Evolutionary conservation across 768 basidiomycete genomes (phyloP).

Genomic region (Leccinum barrowsii): DNA sequence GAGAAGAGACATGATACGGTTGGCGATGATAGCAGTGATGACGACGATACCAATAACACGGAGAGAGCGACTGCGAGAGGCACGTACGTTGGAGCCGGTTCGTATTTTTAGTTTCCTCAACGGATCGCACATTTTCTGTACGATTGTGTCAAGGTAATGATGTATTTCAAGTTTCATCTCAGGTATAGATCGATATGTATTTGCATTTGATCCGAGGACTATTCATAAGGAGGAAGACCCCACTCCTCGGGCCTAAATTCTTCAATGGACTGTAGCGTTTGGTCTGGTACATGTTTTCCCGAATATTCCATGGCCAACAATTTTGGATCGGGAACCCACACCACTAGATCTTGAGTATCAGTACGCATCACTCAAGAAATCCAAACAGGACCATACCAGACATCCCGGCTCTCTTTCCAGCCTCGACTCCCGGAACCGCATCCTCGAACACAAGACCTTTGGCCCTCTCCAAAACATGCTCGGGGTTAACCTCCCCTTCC

Average conservation of each 20-base stretch:
- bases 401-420: constrained; percentile 85
- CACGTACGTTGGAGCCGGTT: constrained; percentile 42
- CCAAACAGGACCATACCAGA: constrained; percentile 48
- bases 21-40: constrained; percentile 22
- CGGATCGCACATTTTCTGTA: neutral
- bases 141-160: neutral
- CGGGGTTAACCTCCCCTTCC: constrained; percentile 31
- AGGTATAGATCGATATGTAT: neutral
- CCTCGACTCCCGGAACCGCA: constrained; percentile 69
- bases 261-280: constrained; percentile 57
- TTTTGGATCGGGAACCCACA: constrained; percentile 82
- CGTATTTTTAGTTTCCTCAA: constrained; percentile 36
- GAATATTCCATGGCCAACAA: constrained; percentile 50
- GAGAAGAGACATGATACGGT: neutral
- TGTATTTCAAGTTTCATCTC: neutral
- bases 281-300: constrained; percentile 53
- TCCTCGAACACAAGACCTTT: constrained; percentile 84
- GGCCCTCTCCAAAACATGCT: constrained; percentile 44
- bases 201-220: constrained; percentile 1
- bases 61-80: constrained; percentile 2
- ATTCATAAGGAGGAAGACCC: constrained; percentile 71
- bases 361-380: neutral
- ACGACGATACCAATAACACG: constrained; percentile 8
- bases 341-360: constrained; percentile 43
- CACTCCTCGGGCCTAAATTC: constrained; percentile 79